Evolutionary conservation across 495 filamentous ascomycete species (phyloP).

Genomic region (Penicillium taxi): DNA sequence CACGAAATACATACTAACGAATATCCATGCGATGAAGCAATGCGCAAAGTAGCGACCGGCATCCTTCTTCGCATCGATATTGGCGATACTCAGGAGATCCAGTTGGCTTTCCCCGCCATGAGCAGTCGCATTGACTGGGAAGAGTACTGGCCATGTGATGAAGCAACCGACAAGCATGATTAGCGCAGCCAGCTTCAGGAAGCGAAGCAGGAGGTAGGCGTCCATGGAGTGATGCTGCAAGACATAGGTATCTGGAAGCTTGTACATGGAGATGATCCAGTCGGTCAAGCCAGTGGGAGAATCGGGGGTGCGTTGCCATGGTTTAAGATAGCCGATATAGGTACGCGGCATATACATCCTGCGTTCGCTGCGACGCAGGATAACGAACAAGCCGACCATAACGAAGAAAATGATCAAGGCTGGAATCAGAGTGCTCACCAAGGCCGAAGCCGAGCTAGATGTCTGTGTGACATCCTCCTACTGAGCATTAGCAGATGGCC

Average conservation of each 20-base stretch:
- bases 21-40: constrained; percentile 62
- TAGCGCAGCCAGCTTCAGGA: constrained; percentile 61
- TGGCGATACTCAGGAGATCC: constrained; percentile 69
- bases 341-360: constrained; percentile 85
- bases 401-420: constrained; percentile 37
- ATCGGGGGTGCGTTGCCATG: constrained; percentile 58
- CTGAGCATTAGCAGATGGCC: constrained; percentile 2
- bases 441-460: constrained; percentile 45
- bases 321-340: constrained; percentile 66
- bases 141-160: constrained; percentile 78
- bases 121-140: constrained; percentile 78
- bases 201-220: constrained; percentile 79
- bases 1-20: constrained; percentile 47
- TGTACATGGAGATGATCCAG: constrained; percentile 71
- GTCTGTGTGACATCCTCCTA: constrained; percentile 14
- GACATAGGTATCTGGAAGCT: constrained; percentile 73
- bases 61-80: constrained; percentile 47
- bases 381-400: constrained; percentile 65
- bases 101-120: constrained; percentile 54
- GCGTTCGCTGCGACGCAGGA: constrained; percentile 62
- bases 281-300: constrained; percentile 63
- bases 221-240: constrained; percentile 87
- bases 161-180: constrained; percentile 73
- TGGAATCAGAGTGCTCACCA: constrained; percentile 67
- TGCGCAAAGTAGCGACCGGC: constrained; percentile 72